Conservation (phyloP, 1,139 yeast species). For the Lodderomyces metapsilosis region DNA sequence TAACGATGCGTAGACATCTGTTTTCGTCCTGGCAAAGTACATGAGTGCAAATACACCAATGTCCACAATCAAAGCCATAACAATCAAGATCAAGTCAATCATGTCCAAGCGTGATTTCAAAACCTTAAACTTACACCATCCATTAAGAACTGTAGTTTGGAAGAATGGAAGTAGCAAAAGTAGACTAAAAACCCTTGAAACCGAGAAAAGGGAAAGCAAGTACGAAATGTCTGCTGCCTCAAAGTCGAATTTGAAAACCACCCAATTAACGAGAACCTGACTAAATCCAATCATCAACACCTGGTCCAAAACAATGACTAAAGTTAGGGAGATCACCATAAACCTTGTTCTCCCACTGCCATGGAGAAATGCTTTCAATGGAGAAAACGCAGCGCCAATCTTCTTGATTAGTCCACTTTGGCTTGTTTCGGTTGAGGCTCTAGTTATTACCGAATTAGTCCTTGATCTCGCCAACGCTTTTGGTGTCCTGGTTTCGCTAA, state of each 20-base stretch:
- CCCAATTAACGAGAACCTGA: constrained; percentile 48
- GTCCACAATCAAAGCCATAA: constrained; percentile 31
- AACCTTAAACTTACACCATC: constrained; percentile 27
- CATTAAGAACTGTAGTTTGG: constrained; percentile 27
- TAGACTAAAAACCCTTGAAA: constrained; percentile 34
- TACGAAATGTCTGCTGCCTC: constrained; percentile 56
- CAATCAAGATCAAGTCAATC: constrained; percentile 45
- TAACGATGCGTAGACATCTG: constrained; percentile 19
- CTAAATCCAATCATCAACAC: constrained; percentile 37
- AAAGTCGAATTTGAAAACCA: constrained; percentile 60
- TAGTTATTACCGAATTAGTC: constrained; percentile 20
- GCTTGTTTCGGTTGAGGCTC: not conserved
- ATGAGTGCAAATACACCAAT: constrained; percentile 34
- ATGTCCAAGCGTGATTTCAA: constrained; percentile 50
- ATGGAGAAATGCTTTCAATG: constrained; percentile 24
- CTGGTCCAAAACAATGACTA: constrained; percentile 34
- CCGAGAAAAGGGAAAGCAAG: constrained; percentile 53
- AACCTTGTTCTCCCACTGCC: constrained; percentile 20
- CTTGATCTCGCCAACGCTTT: constrained; percentile 49
- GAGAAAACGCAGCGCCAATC: constrained; percentile 26
- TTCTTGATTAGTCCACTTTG: not conserved
- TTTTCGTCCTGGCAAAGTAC: constrained; percentile 18
- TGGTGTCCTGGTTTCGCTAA: constrained; percentile 59
- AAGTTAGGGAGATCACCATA: constrained; percentile 43
- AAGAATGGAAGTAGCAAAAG: constrained; percentile 34